These are phyloP conservation scores for Gonium pectorale DNA, from an alignment of 139 green algal species.

Conservation along the genomic window DNA sequence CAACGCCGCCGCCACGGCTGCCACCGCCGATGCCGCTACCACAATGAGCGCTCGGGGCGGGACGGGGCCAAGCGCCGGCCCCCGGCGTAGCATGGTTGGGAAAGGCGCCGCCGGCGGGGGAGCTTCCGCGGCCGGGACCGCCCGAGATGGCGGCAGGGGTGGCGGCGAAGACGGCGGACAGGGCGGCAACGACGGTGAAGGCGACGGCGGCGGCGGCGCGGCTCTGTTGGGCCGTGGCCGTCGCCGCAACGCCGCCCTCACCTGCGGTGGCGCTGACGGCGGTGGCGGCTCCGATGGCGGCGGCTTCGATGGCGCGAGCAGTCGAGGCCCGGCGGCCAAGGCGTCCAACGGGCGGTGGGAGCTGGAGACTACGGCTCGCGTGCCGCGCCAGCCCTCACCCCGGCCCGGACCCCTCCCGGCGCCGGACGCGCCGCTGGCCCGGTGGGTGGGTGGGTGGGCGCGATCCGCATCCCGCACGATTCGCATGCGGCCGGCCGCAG, in stretches of 20 bases:
- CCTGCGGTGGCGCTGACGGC: neutral
- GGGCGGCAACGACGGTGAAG: neutral
- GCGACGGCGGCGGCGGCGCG: neutral
- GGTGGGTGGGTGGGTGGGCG: no score
- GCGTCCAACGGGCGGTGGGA: no score
- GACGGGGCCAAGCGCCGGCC: neutral
- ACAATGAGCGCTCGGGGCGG: neutral
- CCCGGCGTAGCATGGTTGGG: neutral
- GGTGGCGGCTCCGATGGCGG: neutral
- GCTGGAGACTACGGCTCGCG: no score
- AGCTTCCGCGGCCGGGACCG: neutral
- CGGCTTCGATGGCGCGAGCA: neutral
- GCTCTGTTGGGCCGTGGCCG: neutral
- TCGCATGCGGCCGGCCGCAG: no score
- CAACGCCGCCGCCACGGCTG: no score
- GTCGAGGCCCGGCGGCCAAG: no score
- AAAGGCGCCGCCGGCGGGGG: neutral
- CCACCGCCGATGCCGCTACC: no score
- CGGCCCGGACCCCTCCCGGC: constrained; percentile 10
- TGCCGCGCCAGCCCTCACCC: neutral
- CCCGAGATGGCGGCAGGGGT: neutral
- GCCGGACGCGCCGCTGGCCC: constrained; percentile 44
- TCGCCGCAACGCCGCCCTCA: no score
- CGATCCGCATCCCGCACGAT: no score
- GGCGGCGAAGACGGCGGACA: neutral